A percentile compares a stretch with the other conserved stretches of the same genome.
Evolutionary conservation across 2,329 filamentous ascomycete genomes (phyloP).

Genomic region (Pseudogymnoascus destructans): DNA sequence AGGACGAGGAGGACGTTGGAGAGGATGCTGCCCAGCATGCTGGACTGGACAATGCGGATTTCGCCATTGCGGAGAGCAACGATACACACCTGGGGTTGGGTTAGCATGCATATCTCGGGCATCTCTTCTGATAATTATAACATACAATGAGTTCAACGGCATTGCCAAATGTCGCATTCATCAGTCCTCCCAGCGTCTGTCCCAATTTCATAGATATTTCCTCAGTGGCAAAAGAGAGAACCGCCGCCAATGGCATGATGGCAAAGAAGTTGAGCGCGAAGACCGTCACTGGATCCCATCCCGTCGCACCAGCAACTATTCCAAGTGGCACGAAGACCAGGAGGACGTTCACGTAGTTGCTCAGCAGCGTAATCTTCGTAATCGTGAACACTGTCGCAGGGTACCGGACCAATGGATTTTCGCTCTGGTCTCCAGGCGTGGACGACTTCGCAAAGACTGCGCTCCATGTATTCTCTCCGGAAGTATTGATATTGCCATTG

Average conservation of each 20-base stretch:
- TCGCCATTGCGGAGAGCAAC: constrained; percentile 75
- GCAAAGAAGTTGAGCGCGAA: constrained; percentile 48
- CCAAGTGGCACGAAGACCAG: constrained; percentile 67
- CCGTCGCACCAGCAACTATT: constrained; percentile 47
- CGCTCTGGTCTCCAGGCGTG: constrained; percentile 23
- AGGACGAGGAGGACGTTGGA: constrained; percentile 86
- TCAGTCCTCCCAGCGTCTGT: constrained; percentile 42
- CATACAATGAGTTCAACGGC: constrained; percentile 45
- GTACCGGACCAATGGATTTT: constrained; percentile 21
- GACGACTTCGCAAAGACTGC: constrained; percentile 18
- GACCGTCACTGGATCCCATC: constrained; percentile 39
- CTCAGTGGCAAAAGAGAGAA: constrained; percentile 45
- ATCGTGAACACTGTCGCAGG: constrained; percentile 20
- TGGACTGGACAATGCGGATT: constrained; percentile 93
- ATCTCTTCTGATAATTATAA: constrained; percentile 9
- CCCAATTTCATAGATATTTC: constrained; percentile 42
- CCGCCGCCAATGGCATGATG: constrained; percentile 41
- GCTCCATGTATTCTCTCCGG: constrained; percentile 13
- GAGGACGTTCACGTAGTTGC: constrained; percentile 56
- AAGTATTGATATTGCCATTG: constrained; percentile 13
- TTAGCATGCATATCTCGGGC: neutral
- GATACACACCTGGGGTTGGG: constrained; percentile 61
- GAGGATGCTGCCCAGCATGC: constrained; percentile 90
- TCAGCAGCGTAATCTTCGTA: constrained; percentile 26
- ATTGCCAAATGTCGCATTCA: constrained; percentile 38